A percentile compares a stretch with the other conserved stretches of the same genome.
phyloP scores from a whole-genome alignment of 225 moss, liverwort and hornwort species.

The Physcomitrellopsis africana region DNA sequence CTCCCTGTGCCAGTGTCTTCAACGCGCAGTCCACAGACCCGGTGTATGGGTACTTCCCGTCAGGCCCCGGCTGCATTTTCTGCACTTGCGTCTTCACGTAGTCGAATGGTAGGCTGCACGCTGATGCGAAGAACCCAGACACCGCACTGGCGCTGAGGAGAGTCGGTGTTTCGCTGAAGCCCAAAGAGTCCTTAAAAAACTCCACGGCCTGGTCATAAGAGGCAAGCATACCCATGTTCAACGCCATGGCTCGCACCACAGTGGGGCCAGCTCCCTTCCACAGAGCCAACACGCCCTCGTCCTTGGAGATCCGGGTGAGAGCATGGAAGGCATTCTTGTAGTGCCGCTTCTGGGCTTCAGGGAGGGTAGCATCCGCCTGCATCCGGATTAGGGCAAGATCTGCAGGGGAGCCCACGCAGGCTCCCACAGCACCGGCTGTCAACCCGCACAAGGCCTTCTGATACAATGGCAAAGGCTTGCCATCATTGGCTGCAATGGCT shows the following conservation, averaged over 20 bases:
- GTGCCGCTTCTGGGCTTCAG: conserved; percentile 71
- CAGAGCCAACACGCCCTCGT: conserved; percentile 63
- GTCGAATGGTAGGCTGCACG: conserved; percentile 96
- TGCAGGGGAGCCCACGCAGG: conserved; percentile 87
- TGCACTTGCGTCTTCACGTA: conserved; percentile 96
- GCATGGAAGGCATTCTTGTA: conserved; percentile 96
- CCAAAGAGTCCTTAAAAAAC: conserved; percentile 73
- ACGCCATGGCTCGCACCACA: conserved; percentile 81
- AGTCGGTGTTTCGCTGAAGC: conserved; percentile 76
- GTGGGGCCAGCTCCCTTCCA: conserved; percentile 78
- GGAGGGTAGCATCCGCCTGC: conserved; percentile 96
- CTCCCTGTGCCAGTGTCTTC: conserved; percentile 63
- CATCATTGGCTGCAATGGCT: conserved; percentile 88
- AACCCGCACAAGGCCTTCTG: conserved; percentile 96
- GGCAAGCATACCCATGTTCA: conserved; percentile 99
- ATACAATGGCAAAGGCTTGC: conserved; percentile 92
- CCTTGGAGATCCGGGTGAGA: conserved; percentile 45
- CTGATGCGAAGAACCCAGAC: conserved; percentile 93
- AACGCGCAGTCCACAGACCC: conserved; percentile 86
- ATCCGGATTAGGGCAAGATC: conserved; percentile 98
- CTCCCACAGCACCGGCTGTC: conserved; percentile 95
- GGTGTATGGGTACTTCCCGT: conserved; percentile 92
- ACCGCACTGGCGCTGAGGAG: conserved; percentile 85
- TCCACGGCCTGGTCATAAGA: conserved; percentile 95
- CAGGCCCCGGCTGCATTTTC: conserved; percentile 99